phyloP scores from a whole-genome alignment of 2,329 filamentous ascomycete genomes.

The Ophiostoma sp. region DNA sequence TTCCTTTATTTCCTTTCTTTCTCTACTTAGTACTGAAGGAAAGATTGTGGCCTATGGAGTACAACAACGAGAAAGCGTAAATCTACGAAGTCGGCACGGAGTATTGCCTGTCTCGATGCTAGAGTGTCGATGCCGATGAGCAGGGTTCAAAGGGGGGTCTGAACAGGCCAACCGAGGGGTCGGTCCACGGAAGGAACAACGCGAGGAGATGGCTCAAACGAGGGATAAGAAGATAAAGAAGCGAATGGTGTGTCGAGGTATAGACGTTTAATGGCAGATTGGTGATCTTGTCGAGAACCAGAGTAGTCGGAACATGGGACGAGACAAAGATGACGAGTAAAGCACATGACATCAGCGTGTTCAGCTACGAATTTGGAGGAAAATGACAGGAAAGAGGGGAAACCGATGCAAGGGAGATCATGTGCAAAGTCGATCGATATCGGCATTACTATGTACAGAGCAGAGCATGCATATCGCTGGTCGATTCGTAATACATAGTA shows the following conservation, averaged over 20 bases:
- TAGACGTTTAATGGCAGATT: not conserved
- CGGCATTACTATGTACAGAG: too few relatives aligned
- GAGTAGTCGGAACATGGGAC: not conserved
- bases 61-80: not conserved
- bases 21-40: too few relatives aligned
- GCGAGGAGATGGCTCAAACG: not conserved
- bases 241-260: not conserved
- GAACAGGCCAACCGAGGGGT: not conserved
- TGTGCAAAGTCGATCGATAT: not conserved
- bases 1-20: too few relatives aligned
- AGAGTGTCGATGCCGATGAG: not conserved
- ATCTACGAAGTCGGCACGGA: slow-evolving; percentile 3
- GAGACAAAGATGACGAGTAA: not conserved
- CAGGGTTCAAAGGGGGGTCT: not conserved
- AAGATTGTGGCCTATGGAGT: too few relatives aligned
- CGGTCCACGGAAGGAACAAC: not conserved
- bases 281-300: slow-evolving; percentile 1
- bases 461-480: not conserved
- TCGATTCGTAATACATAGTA: too few relatives aligned
- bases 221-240: not conserved
- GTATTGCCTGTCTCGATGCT: slow-evolving; percentile 6
- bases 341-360: not conserved
- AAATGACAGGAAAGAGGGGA: not conserved
- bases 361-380: not conserved
- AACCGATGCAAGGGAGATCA: not conserved